Conservation (phyloP, 2,329 filamentous ascomycete species). For the Beauveria bassiana region DNA sequence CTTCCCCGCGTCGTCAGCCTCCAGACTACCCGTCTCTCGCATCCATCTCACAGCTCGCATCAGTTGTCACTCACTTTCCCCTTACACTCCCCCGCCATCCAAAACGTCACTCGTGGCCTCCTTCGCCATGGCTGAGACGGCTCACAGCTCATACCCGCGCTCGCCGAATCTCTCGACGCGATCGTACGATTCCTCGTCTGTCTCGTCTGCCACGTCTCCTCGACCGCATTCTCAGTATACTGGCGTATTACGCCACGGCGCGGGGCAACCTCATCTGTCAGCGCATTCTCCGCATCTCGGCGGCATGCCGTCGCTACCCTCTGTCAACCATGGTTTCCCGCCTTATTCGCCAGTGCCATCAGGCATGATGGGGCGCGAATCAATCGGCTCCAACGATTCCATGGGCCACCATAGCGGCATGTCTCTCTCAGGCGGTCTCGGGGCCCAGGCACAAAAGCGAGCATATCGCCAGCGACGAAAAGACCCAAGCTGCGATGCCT, state of each 20-base stretch:
- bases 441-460: slow-evolving; percentile 67
- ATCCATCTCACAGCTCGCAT: slow-evolving; percentile 9
- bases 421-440: slow-evolving; percentile 11
- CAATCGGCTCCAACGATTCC: slow-evolving; percentile 51
- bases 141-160: slow-evolving; percentile 51
- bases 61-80: slow-evolving; percentile 12
- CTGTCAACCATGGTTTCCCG: slow-evolving; percentile 42
- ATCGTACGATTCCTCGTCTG: slow-evolving; percentile 58
- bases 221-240: slow-evolving; percentile 46
- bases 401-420: slow-evolving; percentile 45
- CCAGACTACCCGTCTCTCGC: background rate
- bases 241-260: slow-evolving; percentile 42
- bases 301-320: slow-evolving; percentile 43
- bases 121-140: slow-evolving; percentile 42
- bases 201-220: slow-evolving; percentile 54
- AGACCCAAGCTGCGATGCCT: slow-evolving; percentile 96
- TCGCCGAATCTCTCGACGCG: slow-evolving; percentile 54
- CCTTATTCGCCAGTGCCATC: slow-evolving; percentile 45
- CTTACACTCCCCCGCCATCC: background rate
- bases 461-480: slow-evolving; percentile 93
- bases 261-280: slow-evolving; percentile 40
- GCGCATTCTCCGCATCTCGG: slow-evolving; percentile 38
- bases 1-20: background rate
- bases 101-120: slow-evolving; percentile 14
- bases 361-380: slow-evolving; percentile 47